Evolutionary conservation across 768 basidiomycete genomes (phyloP).

Genomic region (Hypsizygus marmoreus): DNA sequence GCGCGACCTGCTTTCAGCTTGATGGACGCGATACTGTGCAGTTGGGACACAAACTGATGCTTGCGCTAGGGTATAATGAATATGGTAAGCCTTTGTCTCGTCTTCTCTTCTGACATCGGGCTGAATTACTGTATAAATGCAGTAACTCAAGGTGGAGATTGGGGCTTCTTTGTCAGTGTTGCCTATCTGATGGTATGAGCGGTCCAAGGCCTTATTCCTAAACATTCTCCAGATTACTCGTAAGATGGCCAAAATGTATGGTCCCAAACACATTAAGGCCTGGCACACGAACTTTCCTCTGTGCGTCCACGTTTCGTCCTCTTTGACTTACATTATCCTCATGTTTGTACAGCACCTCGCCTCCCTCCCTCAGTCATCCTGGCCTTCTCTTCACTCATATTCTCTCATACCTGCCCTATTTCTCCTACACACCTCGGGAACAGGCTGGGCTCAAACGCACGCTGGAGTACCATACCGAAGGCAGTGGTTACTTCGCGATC

Average conservation of each 20-base stretch:
- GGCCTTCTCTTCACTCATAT: conserved; percentile 26
- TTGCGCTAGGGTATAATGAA: conserved; percentile 46
- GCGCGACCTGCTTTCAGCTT: neutral
- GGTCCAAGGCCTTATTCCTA: neutral
- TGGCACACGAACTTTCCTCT: conserved; percentile 50
- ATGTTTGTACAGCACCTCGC: conserved; percentile 8
- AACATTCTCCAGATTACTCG: conserved; percentile 23
- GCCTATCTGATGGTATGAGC: neutral
- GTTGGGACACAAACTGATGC: conserved; percentile 52
- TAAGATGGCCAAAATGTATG: conserved; percentile 30
- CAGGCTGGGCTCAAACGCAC: conserved; percentile 32
- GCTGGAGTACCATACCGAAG: conserved; percentile 26
- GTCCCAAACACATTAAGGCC: conserved; percentile 45
- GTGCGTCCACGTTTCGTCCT: conserved; percentile 19
- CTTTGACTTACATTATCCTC: neutral
- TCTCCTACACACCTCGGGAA: conserved; percentile 30
- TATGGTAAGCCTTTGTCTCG: conserved; percentile 34
- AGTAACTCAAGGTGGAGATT: conserved; percentile 55
- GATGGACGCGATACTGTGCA: conserved; percentile 16
- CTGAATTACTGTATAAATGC: conserved; percentile 1
- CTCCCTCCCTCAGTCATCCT: conserved; percentile 24
- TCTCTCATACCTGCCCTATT: conserved; percentile 19
- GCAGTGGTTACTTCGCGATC: conserved; percentile 37
- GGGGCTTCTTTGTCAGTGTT: conserved; percentile 38
- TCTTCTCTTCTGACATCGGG: neutral